These are phyloP conservation scores for Biscogniauxia mediterranea DNA, from an alignment of 2,329 filamentous ascomycete species.

Conservation along the genomic window DNA sequence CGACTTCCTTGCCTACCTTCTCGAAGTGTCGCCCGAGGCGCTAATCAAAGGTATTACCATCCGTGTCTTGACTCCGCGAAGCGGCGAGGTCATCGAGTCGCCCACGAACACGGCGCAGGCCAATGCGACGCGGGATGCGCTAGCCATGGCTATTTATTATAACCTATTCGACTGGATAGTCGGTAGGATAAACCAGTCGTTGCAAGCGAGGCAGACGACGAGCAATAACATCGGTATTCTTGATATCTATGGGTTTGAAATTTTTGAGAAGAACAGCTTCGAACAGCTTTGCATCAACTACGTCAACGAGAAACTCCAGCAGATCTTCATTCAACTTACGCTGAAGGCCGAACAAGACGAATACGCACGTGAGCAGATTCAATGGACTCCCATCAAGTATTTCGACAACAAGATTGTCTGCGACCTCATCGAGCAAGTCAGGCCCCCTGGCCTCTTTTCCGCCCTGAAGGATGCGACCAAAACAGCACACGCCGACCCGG, in stretches of 20 bases:
- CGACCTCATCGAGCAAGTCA: conserved; percentile 88
- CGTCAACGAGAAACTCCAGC: conserved; percentile 98
- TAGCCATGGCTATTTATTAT: conserved; percentile 94
- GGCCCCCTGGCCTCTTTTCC: conserved; percentile 90
- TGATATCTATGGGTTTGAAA: conserved; percentile 99
- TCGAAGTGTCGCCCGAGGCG: conserved; percentile 80
- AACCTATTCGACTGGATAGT: conserved; percentile 99
- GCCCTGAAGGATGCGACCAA: conserved; percentile 97
- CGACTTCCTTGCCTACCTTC: conserved; percentile 88
- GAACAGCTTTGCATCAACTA: conserved; percentile 99
- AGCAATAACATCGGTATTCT: conserved; percentile 91
- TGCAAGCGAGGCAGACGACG: conserved; percentile 73
- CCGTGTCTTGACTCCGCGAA: conserved; percentile 72
- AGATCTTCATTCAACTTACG: conserved; percentile 98
- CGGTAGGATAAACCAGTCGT: conserved; percentile 81
- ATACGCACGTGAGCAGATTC: conserved; percentile 91
- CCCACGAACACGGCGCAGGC: conserved; percentile 89
- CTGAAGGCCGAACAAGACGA: conserved; percentile 97
- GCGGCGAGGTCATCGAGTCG: conserved; percentile 65
- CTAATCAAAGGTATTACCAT: conserved; percentile 87
- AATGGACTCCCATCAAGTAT: conserved; percentile 99
- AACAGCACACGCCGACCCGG: conserved; percentile 94
- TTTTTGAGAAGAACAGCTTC: conserved; percentile 98
- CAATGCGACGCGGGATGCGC: conserved; percentile 79
- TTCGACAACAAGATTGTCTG: conserved; percentile 99